phyloP scores from a whole-genome alignment of 345 rosid species.

The Draba incana region DNA sequence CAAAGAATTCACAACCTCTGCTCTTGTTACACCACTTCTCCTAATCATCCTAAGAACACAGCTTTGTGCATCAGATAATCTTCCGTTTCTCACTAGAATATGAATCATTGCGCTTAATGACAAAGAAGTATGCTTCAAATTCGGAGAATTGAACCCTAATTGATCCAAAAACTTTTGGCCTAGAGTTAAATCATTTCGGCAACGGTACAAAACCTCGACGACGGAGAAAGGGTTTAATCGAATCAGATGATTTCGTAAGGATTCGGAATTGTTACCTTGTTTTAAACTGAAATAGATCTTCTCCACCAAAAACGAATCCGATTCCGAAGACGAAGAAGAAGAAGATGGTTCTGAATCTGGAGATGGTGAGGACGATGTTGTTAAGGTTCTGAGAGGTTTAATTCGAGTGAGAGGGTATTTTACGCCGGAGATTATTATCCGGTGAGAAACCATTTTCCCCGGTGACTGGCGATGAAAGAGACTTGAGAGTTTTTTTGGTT shows the following conservation, averaged over 20 bases:
- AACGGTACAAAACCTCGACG: constrained; percentile 61
- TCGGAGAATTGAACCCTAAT: constrained; percentile 39
- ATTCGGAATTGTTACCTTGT: constrained; percentile 47
- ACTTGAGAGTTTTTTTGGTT: background rate
- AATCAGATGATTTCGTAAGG: constrained; percentile 43
- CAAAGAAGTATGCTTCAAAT: constrained; percentile 58
- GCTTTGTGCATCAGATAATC: constrained; percentile 75
- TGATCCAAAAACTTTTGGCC: constrained; percentile 53
- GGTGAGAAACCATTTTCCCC: constrained; percentile 18
- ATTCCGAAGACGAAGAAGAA: constrained; percentile 32
- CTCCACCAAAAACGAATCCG: constrained; percentile 60
- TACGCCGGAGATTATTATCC: constrained; percentile 12
- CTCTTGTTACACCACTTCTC: constrained; percentile 69
- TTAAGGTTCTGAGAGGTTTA: constrained; percentile 33
- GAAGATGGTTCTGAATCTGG: constrained; percentile 31
- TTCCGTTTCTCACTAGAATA: constrained; percentile 53
- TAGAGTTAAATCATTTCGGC: constrained; percentile 53
- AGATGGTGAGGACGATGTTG: constrained; percentile 23
- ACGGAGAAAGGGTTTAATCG: constrained; percentile 52
- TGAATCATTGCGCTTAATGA: constrained; percentile 74
- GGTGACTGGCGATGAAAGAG: background rate
- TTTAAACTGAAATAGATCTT: constrained; percentile 58
- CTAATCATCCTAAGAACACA: constrained; percentile 78
- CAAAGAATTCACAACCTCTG: constrained; percentile 59
- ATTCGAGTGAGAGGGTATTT: background rate